Evolutionary conservation across 495 filamentous ascomycete species (phyloP).

Genomic region (Talaromyces thailandensis): DNA sequence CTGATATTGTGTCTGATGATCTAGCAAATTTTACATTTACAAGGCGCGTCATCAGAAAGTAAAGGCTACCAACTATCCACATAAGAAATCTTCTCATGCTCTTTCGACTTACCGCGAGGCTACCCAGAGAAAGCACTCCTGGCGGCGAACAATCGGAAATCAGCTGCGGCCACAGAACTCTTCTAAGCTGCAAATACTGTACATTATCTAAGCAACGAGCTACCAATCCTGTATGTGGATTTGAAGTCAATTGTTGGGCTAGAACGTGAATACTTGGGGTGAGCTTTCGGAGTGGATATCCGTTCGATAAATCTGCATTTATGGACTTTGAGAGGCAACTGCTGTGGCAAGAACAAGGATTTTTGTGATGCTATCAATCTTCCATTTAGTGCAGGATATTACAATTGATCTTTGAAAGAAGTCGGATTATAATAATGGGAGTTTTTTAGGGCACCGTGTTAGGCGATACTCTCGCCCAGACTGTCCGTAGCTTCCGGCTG

Average conservation of each 20-base stretch:
- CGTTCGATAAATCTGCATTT: neutral
- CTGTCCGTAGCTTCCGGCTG: neutral
- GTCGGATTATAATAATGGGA: neutral
- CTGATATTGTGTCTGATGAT: neutral
- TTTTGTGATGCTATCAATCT: neutral
- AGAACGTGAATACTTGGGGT: neutral
- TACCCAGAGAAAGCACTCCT: conserved; percentile 1
- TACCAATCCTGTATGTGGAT: neutral
- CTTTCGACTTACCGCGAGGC: neutral
- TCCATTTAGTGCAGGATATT: neutral
- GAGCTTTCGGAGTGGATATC: conserved; percentile 1
- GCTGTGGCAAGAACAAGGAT: neutral
- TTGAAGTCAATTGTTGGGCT: conserved; percentile 3
- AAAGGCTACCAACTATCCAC: neutral
- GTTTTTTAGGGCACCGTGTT: neutral
- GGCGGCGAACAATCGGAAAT: conserved; percentile 5
- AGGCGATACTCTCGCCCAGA: neutral
- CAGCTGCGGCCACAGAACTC: neutral
- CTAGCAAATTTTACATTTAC: neutral
- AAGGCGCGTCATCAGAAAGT: conserved; percentile 1
- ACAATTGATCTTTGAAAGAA: neutral
- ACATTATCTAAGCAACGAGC: neutral
- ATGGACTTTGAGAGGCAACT: neutral
- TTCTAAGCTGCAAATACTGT: neutral
- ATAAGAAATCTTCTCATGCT: neutral